Base-by-base conservation (phyloP, 2,329 filamentous ascomycete species). In the Parastagonospora nodorum region DNA sequence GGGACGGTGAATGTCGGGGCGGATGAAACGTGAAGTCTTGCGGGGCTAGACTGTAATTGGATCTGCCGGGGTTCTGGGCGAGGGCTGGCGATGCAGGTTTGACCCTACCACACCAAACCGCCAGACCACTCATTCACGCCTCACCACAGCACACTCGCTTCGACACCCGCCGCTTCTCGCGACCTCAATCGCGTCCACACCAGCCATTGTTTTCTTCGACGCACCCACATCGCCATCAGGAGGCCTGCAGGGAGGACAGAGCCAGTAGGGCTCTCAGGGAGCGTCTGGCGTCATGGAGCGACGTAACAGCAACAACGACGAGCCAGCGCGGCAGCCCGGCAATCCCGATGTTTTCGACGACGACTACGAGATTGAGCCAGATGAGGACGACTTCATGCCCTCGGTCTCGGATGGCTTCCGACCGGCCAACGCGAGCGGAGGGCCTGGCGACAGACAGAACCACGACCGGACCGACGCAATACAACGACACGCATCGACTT, bases 281-380 rank as follows among this genome's bases (percentile, higher is more conserved):
- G 60, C 51, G 51, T 60, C 50, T 55, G 57, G 59, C 68, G 72
- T 67, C 45, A 76, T 76, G 74, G 66, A 72, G 43, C 66, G 69
- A 64, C 72, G 68, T 58, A 69, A 65, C 54, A 66, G 57, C 63
- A 57, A 66, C 59, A 55, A 65, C 48, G 61, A 66, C 61, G 59
- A 61, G 55, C 57, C 61, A 44, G 61, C 61, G 42, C 59, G 41
- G 36, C 72, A 69, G 53, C 58, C 60, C 50, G 56, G 42, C 50
- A 74, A 71, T 50, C 61, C 67, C 45, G 73, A 81, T 65, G 73
- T 80, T 48, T 80, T 81, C 57, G 77, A 75, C 65, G 78, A 81
- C 63, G 76, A 79, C 53, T 75, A 73, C 58, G 78, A 77, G 54
- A 62, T 77, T 45, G 71, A 74, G 29, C 55, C 66, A 10, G 64